Evolutionary conservation across 176 grass and related monocot species (phyloP), one percentile per base, ranked within the genome.

Genomic region (Oryza rufipogon): DNA sequence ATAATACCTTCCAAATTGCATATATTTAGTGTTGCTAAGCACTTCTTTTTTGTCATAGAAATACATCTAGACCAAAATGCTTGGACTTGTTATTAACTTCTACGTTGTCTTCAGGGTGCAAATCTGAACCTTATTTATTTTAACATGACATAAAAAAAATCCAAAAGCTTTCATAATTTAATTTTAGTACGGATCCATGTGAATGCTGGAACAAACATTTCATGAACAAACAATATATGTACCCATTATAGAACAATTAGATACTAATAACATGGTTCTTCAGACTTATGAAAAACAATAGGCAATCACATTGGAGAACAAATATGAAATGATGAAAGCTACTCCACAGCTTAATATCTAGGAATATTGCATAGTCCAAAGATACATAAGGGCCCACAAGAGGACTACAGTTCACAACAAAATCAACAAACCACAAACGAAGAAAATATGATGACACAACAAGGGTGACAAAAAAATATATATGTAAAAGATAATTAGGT

Each of bases 401-500:
- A 39, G 51, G 19, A 68, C 64, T 38, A 9, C 4, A 20, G 70
- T 63, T 28, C 14, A 15, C 38, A 78, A 41, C 39, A 77, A 3
- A 72, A 47, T 26, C 15, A 58, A 58, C 16, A 77, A 74, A 51
- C 49, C 41, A 49, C 63, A 84, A 28, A 41, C 64, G 16, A 11
- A 41, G 1, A 69, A 74, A 75, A 49, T 52, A 71, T 56, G 16
- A 68, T 39, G 70, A 80, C 47, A 76, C 19, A 76, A 49, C 4
- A 78, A 32, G 41, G 44, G 28, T 65, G 14, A 41, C 6, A 41
- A 41, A 41, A 22, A 49, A 33, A 41, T 23, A 83, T 56, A 76
- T n/a, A 45, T 74, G 74, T 76, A 16, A 19, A 76, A 44, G 26
- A 47, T 44, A 5, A 52, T 19, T 19, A 74, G 46, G 46, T 14